Conservation (phyloP, 2,329 filamentous ascomycete species). For the Trichophyton equinum region DNA sequence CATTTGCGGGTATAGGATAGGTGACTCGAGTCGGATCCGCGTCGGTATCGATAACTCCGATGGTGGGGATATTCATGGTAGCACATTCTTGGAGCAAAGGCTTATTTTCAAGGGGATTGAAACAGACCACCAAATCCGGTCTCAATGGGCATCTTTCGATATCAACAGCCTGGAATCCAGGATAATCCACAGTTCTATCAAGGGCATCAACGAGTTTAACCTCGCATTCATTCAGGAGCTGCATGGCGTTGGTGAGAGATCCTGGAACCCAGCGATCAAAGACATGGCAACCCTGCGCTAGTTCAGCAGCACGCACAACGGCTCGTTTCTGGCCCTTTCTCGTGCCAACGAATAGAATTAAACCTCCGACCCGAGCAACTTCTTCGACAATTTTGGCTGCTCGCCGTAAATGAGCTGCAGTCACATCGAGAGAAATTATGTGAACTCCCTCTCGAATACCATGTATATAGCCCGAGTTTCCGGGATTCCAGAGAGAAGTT, state of each 20-base stretch:
- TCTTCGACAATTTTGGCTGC: constrained; percentile 87
- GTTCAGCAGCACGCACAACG: constrained; percentile 66
- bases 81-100: constrained; percentile 84
- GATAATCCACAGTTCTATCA: constrained; percentile 54
- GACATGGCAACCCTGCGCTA: constrained; percentile 70
- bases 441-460: constrained; percentile 79
- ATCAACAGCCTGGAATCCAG: constrained; percentile 9
- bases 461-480: constrained; percentile 87
- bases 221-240: constrained; percentile 60
- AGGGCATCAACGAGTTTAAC: constrained; percentile 65
- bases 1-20: constrained; percentile 91
- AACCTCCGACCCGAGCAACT: constrained; percentile 66
- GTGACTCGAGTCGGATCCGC: constrained; percentile 87
- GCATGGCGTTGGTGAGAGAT: constrained; percentile 80
- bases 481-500: constrained; percentile 85
- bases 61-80: constrained; percentile 76
- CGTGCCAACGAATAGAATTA: constrained; percentile 85
- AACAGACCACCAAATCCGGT: constrained; percentile 80
- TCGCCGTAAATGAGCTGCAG: constrained; percentile 76
- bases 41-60: constrained; percentile 90
- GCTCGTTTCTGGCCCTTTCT: constrained; percentile 66
- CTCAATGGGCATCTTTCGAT: constrained; percentile 52
- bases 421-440: constrained; percentile 84
- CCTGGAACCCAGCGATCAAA: constrained; percentile 91
- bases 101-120: constrained; percentile 90